A percentile compares a stretch with the other conserved stretches of the same genome.
Evolutionary conservation across 2,329 filamentous ascomycete genomes (phyloP).

Genomic region (Bipolaris oryzae): DNA sequence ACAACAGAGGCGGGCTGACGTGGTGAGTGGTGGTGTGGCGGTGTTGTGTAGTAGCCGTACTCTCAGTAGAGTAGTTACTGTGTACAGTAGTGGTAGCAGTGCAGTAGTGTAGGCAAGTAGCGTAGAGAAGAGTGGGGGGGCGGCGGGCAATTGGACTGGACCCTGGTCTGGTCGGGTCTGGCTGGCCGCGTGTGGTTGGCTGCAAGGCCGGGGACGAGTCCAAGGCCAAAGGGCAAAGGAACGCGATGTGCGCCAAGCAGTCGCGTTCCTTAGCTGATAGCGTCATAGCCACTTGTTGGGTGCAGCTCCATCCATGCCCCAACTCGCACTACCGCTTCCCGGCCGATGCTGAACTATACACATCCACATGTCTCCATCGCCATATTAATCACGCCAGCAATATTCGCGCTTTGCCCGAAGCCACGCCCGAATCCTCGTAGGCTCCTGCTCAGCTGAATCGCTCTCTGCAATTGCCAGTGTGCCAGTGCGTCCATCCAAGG

Average conservation of each 20-base stretch:
- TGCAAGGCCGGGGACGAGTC: background rate
- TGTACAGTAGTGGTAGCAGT: no score
- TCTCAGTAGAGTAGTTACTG: no score
- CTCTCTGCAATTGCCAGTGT: background rate
- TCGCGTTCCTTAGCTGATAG: background rate
- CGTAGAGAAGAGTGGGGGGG: background rate
- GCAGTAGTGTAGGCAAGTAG: no score
- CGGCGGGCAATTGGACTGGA: background rate
- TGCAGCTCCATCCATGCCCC: no score
- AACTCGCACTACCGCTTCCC: no score
- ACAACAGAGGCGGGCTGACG: no score
- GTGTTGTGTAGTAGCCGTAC: no score
- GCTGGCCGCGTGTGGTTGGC: background rate
- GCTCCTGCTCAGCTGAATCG: background rate
- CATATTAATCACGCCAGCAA: no score
- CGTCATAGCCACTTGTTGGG: constrained; percentile 1
- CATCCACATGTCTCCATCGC: no score
- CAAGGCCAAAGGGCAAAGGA: background rate
- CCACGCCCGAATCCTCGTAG: background rate
- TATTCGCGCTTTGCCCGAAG: background rate
- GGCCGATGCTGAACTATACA: no score
- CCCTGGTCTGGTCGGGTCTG: background rate
- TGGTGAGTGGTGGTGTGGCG: no score
- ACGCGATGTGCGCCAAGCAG: constrained; percentile 6
- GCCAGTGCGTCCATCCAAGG: constrained; percentile 2